These are phyloP conservation scores for Lyophyllum decastes DNA, from an alignment of 768 basidiomycete species.

Conservation along the genomic window DNA sequence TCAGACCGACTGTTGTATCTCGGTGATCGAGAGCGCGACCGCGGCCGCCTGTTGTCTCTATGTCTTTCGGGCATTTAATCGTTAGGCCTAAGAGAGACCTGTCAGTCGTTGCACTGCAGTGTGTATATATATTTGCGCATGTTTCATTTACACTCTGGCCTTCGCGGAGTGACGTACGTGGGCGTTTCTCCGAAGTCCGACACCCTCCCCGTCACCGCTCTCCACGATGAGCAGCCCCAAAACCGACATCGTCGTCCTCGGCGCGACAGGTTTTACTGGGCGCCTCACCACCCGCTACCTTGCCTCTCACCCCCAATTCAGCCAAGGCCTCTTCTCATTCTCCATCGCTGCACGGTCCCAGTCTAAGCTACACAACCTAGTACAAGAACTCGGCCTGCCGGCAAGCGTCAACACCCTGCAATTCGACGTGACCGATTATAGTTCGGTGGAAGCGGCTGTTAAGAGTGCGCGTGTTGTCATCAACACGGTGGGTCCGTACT, in stretches of 20 bases:
- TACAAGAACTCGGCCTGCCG: constrained; percentile 45
- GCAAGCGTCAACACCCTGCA: constrained; percentile 45
- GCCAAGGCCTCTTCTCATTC: constrained; percentile 56
- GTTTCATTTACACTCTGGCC: constrained; percentile 4
- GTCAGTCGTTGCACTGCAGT: no score
- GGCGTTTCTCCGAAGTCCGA: constrained; percentile 8
- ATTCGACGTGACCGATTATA: constrained; percentile 59
- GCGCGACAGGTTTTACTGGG: constrained; percentile 80
- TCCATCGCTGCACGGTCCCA: constrained; percentile 71
- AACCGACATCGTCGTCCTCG: constrained; percentile 65
- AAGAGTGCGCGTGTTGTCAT: constrained; percentile 66
- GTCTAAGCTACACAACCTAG: constrained; percentile 56
- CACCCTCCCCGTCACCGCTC: neutral
- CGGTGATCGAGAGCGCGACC: constrained; percentile 6
- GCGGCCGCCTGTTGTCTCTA: neutral
- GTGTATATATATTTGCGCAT: constrained; percentile 14
- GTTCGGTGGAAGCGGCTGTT: constrained; percentile 59
- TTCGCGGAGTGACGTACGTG: no score
- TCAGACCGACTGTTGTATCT: constrained; percentile 2
- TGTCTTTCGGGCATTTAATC: constrained; percentile 5
- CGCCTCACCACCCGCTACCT: constrained; percentile 71
- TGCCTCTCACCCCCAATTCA: constrained; percentile 53
- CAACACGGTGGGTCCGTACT: constrained; percentile 77
- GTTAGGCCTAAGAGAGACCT: neutral
- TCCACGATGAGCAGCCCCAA: constrained; percentile 25